Percentiles rank a stretch among this genome's conserved stretches.
Evolutionary conservation across 164 flowering plant genomes (phyloP).

Genomic region (Berberis vulgaris): DNA sequence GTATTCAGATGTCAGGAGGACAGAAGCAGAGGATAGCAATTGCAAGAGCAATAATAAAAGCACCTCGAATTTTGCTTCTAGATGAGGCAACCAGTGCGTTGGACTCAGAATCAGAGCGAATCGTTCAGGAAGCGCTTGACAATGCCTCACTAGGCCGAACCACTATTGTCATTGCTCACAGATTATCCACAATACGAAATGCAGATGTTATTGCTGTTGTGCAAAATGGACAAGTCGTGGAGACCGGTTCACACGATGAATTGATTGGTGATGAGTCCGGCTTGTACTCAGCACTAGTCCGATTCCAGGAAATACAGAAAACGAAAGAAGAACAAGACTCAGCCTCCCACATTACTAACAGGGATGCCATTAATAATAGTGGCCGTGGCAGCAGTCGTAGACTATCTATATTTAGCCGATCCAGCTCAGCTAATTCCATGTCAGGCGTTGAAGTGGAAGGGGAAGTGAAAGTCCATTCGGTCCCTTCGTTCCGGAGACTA

Average conservation of each 20-base stretch:
- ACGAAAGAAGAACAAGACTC: background rate
- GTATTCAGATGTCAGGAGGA: conserved; percentile 86
- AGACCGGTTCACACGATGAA: conserved; percentile 60
- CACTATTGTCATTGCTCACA: conserved; percentile 78
- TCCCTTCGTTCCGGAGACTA: conserved; percentile 58
- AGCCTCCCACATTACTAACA: conserved; percentile 8
- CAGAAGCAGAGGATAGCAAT: conserved; percentile 92
- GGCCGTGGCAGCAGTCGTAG: conserved; percentile 26
- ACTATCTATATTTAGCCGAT: conserved; percentile 31
- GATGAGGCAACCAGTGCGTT: conserved; percentile 89
- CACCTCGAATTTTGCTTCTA: conserved; percentile 60
- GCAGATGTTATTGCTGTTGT: conserved; percentile 72
- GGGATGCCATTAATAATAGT: conserved; percentile 20
- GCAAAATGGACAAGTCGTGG: conserved; percentile 54
- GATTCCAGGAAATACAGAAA: conserved; percentile 39
- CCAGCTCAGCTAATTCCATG: conserved; percentile 45
- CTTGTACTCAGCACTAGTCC: conserved; percentile 46
- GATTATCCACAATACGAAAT: conserved; percentile 71
- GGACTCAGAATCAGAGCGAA: conserved; percentile 75
- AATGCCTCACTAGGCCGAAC: conserved; percentile 61
- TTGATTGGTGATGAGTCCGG: conserved; percentile 36
- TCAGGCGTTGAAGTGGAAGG: background rate
- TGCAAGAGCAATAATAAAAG: conserved; percentile 66
- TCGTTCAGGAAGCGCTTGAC: conserved; percentile 78
- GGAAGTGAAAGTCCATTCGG: conserved; percentile 14